Percentiles rank a stretch among this genome's conserved stretches.
These are phyloP conservation scores for Arabis alpina DNA, from an alignment of 345 rosid genomes.

Conservation along the genomic window DNA sequence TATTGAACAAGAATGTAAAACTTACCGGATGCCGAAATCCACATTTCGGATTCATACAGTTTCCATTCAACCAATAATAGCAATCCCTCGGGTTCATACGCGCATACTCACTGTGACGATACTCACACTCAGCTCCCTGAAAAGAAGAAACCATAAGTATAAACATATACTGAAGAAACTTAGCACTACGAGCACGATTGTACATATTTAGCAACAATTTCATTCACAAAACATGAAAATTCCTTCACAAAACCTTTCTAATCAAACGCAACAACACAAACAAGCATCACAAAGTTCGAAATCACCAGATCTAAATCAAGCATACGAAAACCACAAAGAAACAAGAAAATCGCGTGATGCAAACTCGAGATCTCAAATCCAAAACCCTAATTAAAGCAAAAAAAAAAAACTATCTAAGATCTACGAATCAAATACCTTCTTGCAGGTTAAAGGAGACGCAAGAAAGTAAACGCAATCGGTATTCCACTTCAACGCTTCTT, in stretches of 20 bases:
- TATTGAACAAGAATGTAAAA: constrained; percentile 26
- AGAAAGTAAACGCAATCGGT: constrained; percentile 97
- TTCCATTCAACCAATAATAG: constrained; percentile 90
- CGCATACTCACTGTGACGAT: constrained; percentile 96
- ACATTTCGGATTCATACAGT: constrained; percentile 90
- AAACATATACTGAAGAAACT: not conserved
- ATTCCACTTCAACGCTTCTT: constrained; percentile 85
- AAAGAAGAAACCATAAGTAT: constrained; percentile 14
- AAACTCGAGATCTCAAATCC: constrained; percentile 35
- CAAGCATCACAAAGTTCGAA: constrained; percentile 11
- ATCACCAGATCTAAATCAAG: constrained; percentile 37
- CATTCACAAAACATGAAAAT: not conserved
- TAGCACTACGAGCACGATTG: not conserved
- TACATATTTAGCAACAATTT: not conserved
- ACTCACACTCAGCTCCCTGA: constrained; percentile 95
- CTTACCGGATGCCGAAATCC: constrained; percentile 96
- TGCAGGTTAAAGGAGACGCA: constrained; percentile 96
- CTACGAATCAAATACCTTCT: constrained; percentile 64
- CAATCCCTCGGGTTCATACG: constrained; percentile 95
- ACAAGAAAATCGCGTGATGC: constrained; percentile 15
- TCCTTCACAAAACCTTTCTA: not conserved
- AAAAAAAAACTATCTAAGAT: constrained; percentile 23
- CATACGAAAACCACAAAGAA: not conserved
- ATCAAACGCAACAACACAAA: not conserved
- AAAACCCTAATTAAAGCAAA: constrained; percentile 45